Conservation (phyloP, 106 monocot species). For the Phalaenopsis aphrodite region DNA sequence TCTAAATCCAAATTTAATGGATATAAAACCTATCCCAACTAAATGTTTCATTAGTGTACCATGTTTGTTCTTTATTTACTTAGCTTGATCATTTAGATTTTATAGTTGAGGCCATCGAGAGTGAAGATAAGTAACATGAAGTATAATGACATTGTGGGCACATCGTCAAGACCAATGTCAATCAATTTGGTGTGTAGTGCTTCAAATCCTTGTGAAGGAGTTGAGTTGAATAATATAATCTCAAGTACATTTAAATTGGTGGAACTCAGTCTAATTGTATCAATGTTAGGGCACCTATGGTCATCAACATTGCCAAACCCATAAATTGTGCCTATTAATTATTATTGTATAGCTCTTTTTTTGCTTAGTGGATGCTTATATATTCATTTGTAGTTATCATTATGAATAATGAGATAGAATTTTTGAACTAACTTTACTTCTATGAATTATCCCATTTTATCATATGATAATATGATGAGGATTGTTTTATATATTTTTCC, state of each 20-base stretch:
- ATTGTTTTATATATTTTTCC: too few species aligned
- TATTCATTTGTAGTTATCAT: too few species aligned
- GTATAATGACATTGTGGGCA: neutral
- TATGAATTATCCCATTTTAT: too few species aligned
- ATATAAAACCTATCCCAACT: too few species aligned
- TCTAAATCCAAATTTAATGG: too few species aligned
- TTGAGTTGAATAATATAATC: slow-evolving; percentile 6
- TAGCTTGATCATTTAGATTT: neutral
- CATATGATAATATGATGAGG: too few species aligned
- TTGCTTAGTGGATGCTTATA: too few species aligned
- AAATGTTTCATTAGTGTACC: too few species aligned
- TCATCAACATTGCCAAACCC: slow-evolving; percentile 10
- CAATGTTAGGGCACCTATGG: neutral
- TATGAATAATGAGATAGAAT: too few species aligned
- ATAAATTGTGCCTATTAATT: neutral
- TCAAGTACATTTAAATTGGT: neutral
- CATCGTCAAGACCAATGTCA: neutral
- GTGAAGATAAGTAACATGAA: slow-evolving; percentile 2
- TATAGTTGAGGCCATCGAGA: neutral
- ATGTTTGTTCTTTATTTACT: too few species aligned
- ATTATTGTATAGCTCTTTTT: too few species aligned
- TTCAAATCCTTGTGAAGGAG: slow-evolving; percentile 5
- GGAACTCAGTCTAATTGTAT: neutral
- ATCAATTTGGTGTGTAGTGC: slow-evolving; percentile 10
- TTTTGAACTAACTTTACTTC: too few species aligned